A percentile compares a stretch with the other conserved stretches of the same genome.
Conservation (phyloP, 1,139 yeast genomes). For the Geotrichum bryndzae region DNA sequence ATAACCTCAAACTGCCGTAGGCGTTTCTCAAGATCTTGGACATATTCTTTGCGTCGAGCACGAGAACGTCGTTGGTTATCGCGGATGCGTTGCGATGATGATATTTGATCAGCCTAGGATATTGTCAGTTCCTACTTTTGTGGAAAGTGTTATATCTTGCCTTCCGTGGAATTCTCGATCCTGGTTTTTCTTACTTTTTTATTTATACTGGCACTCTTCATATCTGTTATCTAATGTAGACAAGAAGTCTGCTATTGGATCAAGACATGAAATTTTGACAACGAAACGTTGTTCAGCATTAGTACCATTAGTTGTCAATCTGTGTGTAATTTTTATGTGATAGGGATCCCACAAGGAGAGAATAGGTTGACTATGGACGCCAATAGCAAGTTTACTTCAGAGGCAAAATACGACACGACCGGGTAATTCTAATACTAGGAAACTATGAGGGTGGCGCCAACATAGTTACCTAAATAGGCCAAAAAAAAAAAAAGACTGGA, state of each 20-base stretch:
- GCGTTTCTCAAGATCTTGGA: neutral
- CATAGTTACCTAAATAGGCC: too few species aligned
- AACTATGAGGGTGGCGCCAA: too few species aligned
- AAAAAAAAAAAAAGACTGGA: too few species aligned
- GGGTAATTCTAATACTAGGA: too few species aligned
- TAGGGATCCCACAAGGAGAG: too few species aligned
- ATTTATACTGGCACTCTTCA: neutral
- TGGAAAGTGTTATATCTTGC: neutral
- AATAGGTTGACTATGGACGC: too few species aligned
- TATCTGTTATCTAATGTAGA: neutral
- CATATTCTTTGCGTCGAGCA: neutral
- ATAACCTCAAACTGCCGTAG: neutral
- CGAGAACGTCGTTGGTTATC: neutral
- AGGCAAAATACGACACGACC: too few species aligned
- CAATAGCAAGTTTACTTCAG: too few species aligned
- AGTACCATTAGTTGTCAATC: too few species aligned
- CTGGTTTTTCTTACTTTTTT: neutral
- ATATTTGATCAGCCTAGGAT: neutral
- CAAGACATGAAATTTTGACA: too few species aligned
- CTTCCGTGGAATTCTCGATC: neutral
- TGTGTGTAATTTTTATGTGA: too few species aligned
- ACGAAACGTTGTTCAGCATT: too few species aligned
- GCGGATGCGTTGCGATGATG: neutral
- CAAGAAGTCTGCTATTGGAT: neutral
- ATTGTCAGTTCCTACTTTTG: neutral